Conservation (phyloP, 2,329 filamentous ascomycete species). For the Parasarocladium wereldwijsianum region DNA sequence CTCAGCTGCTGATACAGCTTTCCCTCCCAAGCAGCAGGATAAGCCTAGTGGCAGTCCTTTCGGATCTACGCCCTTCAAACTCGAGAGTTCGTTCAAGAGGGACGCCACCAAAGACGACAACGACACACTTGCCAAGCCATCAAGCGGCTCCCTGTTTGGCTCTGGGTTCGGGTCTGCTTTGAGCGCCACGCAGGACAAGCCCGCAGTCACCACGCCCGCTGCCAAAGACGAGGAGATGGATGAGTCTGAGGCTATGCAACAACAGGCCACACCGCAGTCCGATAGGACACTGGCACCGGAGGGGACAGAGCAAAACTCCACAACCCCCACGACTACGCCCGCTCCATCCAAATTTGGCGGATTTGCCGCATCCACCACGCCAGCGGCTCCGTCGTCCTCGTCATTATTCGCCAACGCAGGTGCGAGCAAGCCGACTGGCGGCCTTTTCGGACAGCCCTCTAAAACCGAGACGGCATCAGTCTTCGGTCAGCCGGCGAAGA, state of each 20-base stretch:
- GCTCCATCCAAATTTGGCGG: slow-evolving; percentile 32
- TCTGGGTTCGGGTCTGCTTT: slow-evolving; percentile 45
- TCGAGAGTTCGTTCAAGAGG: slow-evolving; percentile 52
- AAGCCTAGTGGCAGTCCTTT: slow-evolving; percentile 18
- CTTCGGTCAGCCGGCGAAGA: slow-evolving; percentile 19
- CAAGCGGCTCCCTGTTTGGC: slow-evolving; percentile 42
- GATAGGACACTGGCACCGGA: slow-evolving; percentile 10
- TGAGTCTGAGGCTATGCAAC: slow-evolving; percentile 14
- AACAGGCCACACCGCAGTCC: slow-evolving; percentile 19
- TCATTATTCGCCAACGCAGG: slow-evolving; percentile 18
- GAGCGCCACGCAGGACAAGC: slow-evolving; percentile 26
- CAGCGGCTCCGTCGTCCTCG: too few relatives aligned
- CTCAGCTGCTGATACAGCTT: too few relatives aligned
- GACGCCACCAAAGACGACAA: slow-evolving; percentile 48
- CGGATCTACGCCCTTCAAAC: slow-evolving; percentile 44
- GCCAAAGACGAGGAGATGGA: slow-evolving; percentile 41
- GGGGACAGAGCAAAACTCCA: slow-evolving; percentile 14
- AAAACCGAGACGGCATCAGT: too few relatives aligned
- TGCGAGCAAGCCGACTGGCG: slow-evolving; percentile 5
- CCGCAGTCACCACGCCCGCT: slow-evolving; percentile 17
- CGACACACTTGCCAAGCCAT: slow-evolving; percentile 27
- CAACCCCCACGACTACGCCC: slow-evolving; percentile 37
- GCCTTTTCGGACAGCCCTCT: slow-evolving; percentile 11
- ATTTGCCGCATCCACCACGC: slow-evolving; percentile 19
- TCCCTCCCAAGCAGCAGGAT: too few relatives aligned